Evolutionary conservation across 2,329 filamentous ascomycete genomes (phyloP).

Genomic region (Mollisiaceae sp.): DNA sequence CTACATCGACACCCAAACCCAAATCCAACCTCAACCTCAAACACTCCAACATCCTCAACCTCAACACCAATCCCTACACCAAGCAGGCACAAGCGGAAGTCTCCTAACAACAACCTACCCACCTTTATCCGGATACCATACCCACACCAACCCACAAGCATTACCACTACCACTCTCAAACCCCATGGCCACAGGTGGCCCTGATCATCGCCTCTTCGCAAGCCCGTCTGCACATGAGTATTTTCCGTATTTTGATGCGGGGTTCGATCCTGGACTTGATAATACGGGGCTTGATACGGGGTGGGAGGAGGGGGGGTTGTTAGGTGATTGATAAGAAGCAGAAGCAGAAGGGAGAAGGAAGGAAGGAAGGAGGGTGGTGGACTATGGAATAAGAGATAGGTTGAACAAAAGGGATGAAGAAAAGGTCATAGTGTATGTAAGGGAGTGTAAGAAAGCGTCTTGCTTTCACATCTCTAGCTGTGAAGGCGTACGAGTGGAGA

Average conservation of each 20-base stretch:
- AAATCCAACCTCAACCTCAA: too few relatives aligned
- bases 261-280: background rate
- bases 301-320: too few relatives aligned
- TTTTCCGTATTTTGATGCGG: constrained; percentile 2
- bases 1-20: too few relatives aligned
- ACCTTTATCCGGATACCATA: background rate
- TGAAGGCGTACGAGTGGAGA: too few relatives aligned
- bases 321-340: too few relatives aligned
- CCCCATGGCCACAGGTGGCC: background rate
- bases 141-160: background rate
- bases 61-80: background rate
- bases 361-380: background rate
- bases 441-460: too few relatives aligned
- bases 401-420: too few relatives aligned
- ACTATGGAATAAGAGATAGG: background rate
- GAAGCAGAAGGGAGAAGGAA: background rate
- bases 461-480: too few relatives aligned
- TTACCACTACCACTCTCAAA: background rate
- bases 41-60: background rate
- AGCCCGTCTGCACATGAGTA: constrained; percentile 4
- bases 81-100: too few relatives aligned
- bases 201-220: background rate
- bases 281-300: too few relatives aligned
- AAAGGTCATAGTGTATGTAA: background rate
- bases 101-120: background rate